Percentiles rank a stretch among this genome's conserved stretches.
phyloP scores from a whole-genome alignment of 169 alveolate species.

The Cryptosporidium sp. region DNA sequence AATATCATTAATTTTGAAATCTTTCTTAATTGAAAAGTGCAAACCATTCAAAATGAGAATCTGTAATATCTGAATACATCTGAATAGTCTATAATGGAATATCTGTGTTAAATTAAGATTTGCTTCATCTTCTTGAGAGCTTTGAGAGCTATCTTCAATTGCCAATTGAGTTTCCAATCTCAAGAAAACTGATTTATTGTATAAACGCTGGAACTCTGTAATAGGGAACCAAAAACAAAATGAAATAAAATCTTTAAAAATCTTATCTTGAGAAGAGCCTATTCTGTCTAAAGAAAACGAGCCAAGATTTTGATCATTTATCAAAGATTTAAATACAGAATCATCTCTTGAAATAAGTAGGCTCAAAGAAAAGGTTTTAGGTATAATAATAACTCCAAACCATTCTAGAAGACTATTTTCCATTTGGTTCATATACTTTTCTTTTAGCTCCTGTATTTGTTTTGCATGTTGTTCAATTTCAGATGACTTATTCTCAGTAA shows the following conservation, averaged over 20 bases:
- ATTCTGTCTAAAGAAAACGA: not conserved
- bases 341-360: constrained; percentile 29
- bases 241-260: constrained; percentile 20
- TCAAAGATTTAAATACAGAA: not conserved
- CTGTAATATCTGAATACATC: constrained; percentile 45
- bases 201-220: constrained; percentile 40
- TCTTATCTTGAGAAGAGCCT: not conserved
- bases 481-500: constrained; percentile 28
- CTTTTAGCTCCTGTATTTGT: constrained; percentile 21
- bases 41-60: not conserved
- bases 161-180: constrained; percentile 6
- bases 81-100: constrained; percentile 53
- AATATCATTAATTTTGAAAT: constrained; percentile 1
- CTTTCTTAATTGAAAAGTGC: not conserved
- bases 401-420: constrained; percentile 63
- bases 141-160: not conserved
- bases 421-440: constrained; percentile 41
- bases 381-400: constrained; percentile 37
- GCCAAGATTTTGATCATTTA: not conserved
- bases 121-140: not conserved
- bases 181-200: constrained; percentile 17
- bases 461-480: constrained; percentile 25
- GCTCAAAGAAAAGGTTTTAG: not conserved
- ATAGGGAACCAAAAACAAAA: constrained; percentile 64
- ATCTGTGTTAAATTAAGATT: not conserved